Evolutionary conservation across 768 basidiomycete genomes (phyloP).

Genomic region (Boletellus ananiceps): DNA sequence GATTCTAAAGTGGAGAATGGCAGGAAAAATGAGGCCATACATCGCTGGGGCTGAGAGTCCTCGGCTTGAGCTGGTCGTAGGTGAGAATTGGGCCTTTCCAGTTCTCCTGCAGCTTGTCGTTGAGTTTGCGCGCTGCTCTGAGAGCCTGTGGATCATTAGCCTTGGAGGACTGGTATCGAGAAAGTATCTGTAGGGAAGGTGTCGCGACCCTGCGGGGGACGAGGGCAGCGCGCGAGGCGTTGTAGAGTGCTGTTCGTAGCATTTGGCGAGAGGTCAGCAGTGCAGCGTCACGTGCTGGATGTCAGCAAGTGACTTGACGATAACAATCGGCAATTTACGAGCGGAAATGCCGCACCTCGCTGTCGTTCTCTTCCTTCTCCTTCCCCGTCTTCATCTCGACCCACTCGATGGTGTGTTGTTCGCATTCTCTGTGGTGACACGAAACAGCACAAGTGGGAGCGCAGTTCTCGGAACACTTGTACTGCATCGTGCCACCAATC

Average conservation of each 20-base stretch:
- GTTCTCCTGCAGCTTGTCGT: constrained; percentile 50
- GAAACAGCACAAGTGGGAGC: constrained; percentile 37
- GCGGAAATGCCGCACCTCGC: constrained; percentile 39
- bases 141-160: constrained; percentile 20
- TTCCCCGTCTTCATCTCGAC: not conserved
- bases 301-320: not conserved
- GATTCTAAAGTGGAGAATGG: constrained; percentile 6
- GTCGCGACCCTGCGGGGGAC: constrained; percentile 2
- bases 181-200: constrained; percentile 14
- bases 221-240: constrained; percentile 10
- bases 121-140: constrained; percentile 29
- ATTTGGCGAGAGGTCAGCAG: constrained; percentile 12
- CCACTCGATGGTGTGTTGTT: not conserved
- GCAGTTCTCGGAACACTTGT: constrained; percentile 44
- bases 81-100: constrained; percentile 72
- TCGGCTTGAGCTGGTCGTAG: constrained; percentile 80
- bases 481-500: constrained; percentile 13
- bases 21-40: constrained; percentile 32
- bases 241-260: constrained; percentile 22
- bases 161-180: constrained; percentile 36
- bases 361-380: not conserved
- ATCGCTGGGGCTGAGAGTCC: constrained; percentile 67
- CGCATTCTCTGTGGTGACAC: constrained; percentile 10
- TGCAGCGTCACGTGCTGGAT: constrained; percentile 10
- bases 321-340: constrained; percentile 27